These are phyloP conservation scores for Iris pallida DNA, from an alignment of 116 monocot species.

Conservation along the genomic window DNA sequence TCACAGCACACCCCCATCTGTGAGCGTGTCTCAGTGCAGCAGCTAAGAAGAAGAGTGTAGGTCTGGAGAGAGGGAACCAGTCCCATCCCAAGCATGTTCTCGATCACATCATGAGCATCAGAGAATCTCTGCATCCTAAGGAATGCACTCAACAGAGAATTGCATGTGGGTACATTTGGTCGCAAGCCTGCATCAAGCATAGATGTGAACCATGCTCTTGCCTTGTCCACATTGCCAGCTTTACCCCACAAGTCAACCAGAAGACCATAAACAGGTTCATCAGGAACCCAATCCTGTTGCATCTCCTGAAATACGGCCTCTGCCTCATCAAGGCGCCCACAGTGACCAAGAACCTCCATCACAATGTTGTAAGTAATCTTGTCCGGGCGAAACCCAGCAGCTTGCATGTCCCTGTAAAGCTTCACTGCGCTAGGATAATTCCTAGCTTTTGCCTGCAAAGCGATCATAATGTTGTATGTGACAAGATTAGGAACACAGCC, in stretches of 20 bases:
- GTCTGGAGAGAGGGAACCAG: constrained; percentile 79
- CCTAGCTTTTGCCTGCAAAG: constrained; percentile 85
- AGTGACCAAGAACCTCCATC: constrained; percentile 84
- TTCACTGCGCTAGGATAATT: constrained; percentile 68
- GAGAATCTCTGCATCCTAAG: constrained; percentile 44
- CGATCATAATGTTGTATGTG: constrained; percentile 97
- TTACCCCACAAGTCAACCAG: constrained; percentile 90
- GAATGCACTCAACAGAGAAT: constrained; percentile 81
- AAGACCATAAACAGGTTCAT: constrained; percentile 80
- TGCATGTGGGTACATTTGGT: constrained; percentile 81
- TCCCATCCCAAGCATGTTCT: constrained; percentile 57
- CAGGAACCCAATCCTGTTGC: constrained; percentile 74
- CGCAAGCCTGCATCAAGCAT: constrained; percentile 71
- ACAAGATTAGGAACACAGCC: constrained; percentile 91
- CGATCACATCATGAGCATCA: constrained; percentile 56
- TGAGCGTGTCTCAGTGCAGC: constrained; percentile 42
- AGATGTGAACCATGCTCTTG: constrained; percentile 55
- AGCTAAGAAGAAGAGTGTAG: constrained; percentile 79
- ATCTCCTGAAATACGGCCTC: constrained; percentile 80
- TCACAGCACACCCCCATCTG: constrained; percentile 35
- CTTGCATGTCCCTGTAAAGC: constrained; percentile 79
- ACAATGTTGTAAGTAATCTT: constrained; percentile 92
- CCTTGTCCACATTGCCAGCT: constrained; percentile 68
- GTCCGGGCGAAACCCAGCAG: constrained; percentile 86
- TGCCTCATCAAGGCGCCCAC: constrained; percentile 70